phyloP scores from a whole-genome alignment of 2,329 filamentous ascomycete species.

The Ustulina deusta region DNA sequence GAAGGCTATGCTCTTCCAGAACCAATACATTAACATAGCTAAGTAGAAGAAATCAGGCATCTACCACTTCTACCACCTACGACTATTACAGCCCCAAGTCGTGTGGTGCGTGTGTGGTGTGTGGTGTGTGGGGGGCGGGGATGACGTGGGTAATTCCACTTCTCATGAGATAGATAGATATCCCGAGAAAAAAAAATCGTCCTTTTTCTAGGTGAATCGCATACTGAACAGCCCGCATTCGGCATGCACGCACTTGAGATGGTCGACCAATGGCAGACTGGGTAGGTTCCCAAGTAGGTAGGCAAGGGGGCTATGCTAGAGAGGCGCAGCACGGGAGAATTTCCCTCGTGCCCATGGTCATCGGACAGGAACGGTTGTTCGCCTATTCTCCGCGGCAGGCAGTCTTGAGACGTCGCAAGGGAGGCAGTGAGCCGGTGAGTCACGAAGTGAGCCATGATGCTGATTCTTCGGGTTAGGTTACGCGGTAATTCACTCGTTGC shows the following conservation, averaged over 20 bases:
- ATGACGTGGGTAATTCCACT: too few species aligned
- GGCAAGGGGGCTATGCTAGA: slow-evolving; percentile 35
- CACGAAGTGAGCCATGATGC: not conserved
- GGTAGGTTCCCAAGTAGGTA: slow-evolving; percentile 35
- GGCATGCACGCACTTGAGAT: slow-evolving; percentile 3
- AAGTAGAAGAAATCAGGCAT: not conserved
- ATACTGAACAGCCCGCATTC: not conserved
- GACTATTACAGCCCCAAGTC: too few species aligned
- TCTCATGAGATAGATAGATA: too few species aligned
- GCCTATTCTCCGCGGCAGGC: slow-evolving; percentile 4
- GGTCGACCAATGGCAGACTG: slow-evolving; percentile 25
- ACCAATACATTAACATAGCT: too few species aligned
- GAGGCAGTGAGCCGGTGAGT: not conserved
- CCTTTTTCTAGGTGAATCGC: too few species aligned
- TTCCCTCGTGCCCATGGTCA: slow-evolving; percentile 19
- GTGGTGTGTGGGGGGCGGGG: not conserved
- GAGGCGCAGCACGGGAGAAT: slow-evolving; percentile 31
- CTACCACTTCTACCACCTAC: too few species aligned
- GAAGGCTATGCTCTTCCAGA: too few species aligned
- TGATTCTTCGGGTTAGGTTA: not conserved
- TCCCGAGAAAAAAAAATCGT: too few species aligned
- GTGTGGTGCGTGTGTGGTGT: too few species aligned
- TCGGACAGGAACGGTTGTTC: not conserved
- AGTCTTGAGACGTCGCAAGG: not conserved
- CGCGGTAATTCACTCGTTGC: not conserved